These are phyloP conservation scores for Magnaporthiopsis incrustans DNA, from an alignment of 2,329 filamentous ascomycete genomes.

Conservation along the genomic window DNA sequence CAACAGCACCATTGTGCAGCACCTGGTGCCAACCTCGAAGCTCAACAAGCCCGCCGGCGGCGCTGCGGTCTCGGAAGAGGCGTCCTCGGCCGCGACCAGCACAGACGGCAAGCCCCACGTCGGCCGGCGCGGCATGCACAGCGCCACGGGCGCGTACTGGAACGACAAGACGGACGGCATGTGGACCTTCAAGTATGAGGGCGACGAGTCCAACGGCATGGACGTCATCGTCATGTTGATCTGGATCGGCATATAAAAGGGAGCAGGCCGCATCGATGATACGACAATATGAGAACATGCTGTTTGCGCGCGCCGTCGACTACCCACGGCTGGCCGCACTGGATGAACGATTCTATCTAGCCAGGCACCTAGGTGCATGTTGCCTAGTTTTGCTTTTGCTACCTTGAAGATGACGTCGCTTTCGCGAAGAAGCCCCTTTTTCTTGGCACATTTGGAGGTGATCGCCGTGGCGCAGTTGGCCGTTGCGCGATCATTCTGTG, in stretches of 20 bases:
- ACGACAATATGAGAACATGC: not conserved
- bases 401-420: not conserved
- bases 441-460: no score
- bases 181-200: conserved; percentile 82
- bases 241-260: conserved; percentile 60
- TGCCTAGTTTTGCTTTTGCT: not conserved
- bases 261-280: not conserved
- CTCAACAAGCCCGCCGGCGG: conserved; percentile 53
- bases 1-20: conserved; percentile 97
- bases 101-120: conserved; percentile 63
- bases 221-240: conserved; percentile 67
- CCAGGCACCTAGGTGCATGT: not conserved
- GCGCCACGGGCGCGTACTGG: conserved; percentile 79
- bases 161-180: conserved; percentile 86
- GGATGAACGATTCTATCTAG: not conserved
- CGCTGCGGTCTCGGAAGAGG: conserved; percentile 36
- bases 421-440: not conserved
- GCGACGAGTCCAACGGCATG: conserved; percentile 56
- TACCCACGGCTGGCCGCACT: not conserved
- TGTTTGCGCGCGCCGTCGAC: not conserved
- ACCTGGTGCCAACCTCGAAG: conserved; percentile 62
- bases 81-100: conserved; percentile 40
- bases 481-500: no score
- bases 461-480: not conserved
- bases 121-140: conserved; percentile 85